phyloP scores from a whole-genome alignment of 148 eudicot species.

The Gaultheria prostrata region DNA sequence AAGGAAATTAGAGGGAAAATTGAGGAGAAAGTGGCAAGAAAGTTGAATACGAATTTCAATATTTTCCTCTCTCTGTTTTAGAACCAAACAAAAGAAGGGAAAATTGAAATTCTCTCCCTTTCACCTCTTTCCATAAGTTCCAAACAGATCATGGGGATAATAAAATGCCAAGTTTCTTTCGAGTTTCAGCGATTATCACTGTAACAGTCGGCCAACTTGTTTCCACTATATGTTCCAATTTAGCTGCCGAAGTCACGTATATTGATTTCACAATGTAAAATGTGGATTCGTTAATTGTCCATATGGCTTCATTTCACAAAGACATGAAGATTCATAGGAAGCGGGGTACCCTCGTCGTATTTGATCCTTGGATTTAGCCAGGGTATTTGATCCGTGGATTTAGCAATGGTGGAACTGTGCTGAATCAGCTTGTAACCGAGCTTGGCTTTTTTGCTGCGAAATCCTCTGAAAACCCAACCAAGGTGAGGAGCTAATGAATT shows the following conservation, averaged over 20 bases:
- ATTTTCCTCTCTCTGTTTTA: too few species aligned
- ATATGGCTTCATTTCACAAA: slow-evolving; percentile 23
- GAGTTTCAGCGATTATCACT: background rate
- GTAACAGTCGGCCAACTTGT: background rate
- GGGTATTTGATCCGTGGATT: slow-evolving; percentile 71
- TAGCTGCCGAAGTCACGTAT: background rate
- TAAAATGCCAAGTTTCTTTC: background rate
- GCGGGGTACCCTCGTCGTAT: slow-evolving; percentile 28
- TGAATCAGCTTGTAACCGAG: slow-evolving; percentile 80
- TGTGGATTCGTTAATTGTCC: background rate
- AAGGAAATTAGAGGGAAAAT: too few species aligned
- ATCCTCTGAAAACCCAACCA: slow-evolving; percentile 46
- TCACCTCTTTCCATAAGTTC: too few species aligned
- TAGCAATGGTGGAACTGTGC: slow-evolving; percentile 84
- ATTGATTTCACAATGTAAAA: background rate
- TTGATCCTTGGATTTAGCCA: slow-evolving; percentile 33
- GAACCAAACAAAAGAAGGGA: too few species aligned
- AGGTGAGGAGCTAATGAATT: too few species aligned
- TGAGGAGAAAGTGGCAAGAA: too few species aligned
- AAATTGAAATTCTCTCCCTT: too few species aligned
- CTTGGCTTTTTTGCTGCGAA: too few species aligned
- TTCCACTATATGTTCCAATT: background rate
- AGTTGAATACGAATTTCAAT: too few species aligned
- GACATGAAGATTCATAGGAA: slow-evolving; percentile 27
- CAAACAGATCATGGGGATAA: too few species aligned